Evolutionary conservation across 345 rosid species (phyloP).

Genomic region (Geranium rotundifolium): DNA sequence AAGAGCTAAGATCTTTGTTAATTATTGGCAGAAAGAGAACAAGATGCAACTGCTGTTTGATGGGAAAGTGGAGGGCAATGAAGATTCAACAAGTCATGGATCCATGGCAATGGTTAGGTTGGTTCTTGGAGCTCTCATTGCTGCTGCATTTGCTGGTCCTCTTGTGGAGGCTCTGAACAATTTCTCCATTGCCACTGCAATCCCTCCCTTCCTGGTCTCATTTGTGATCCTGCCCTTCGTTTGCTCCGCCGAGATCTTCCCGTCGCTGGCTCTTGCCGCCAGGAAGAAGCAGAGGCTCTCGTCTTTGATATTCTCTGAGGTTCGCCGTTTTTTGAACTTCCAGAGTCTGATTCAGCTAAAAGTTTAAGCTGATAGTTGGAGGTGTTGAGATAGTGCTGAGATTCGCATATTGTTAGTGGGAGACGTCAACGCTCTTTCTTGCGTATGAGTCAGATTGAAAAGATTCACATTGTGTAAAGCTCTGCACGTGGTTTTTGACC

Average conservation of each 20-base stretch:
- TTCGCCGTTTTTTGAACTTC: background rate
- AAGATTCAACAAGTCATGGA: conserved; percentile 12
- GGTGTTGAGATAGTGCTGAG: no score
- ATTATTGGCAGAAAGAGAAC: background rate
- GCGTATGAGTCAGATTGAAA: no score
- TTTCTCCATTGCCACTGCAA: conserved; percentile 29
- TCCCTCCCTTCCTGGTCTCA: conserved; percentile 36
- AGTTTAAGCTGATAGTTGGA: no score
- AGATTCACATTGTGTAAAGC: no score
- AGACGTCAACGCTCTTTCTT: no score
- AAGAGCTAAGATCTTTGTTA: no score
- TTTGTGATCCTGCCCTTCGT: conserved; percentile 29
- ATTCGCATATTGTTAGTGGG: no score
- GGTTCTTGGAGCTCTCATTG: conserved; percentile 26
- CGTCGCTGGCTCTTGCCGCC: conserved; percentile 24
- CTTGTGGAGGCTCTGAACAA: conserved; percentile 30
- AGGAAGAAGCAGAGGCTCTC: conserved; percentile 25
- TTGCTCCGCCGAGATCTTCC: conserved; percentile 30
- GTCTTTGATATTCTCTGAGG: conserved; percentile 35
- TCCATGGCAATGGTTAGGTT: conserved; percentile 24
- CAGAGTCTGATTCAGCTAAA: no score
- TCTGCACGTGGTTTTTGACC: no score
- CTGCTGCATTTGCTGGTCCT: conserved; percentile 32
- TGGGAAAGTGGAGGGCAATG: background rate
- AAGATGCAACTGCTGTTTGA: background rate